A percentile compares a stretch with the other conserved stretches of the same genome.
phyloP scores from a whole-genome alignment of 495 filamentous ascomycete species.

The Podospora bellae-mahoneyi region DNA sequence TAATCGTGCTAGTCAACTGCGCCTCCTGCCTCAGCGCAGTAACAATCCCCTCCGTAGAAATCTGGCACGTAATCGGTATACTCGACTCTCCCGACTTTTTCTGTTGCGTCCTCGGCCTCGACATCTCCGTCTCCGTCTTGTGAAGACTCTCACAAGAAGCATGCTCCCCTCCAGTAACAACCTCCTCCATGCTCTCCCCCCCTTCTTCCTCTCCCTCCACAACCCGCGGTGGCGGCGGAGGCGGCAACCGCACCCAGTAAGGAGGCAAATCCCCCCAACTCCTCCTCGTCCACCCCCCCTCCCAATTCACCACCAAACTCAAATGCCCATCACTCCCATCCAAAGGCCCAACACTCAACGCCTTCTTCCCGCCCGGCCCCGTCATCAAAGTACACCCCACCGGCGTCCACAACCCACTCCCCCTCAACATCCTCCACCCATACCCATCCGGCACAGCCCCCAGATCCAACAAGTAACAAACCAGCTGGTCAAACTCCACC shows the following conservation, averaged over 20 bases:
- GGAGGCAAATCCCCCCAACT: constrained; percentile 54
- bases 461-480: constrained; percentile 60
- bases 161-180: not conserved
- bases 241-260: constrained; percentile 56
- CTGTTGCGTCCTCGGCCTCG: constrained; percentile 26
- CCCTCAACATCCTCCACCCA: constrained; percentile 56
- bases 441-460: constrained; percentile 58
- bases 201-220: not conserved
- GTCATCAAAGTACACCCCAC: constrained; percentile 56
- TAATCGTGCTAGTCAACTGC: constrained; percentile 24
- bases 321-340: constrained; percentile 63
- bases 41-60: constrained; percentile 41
- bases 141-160: constrained; percentile 16
- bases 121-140: constrained; percentile 40
- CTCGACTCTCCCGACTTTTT: constrained; percentile 3
- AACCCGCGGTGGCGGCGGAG: constrained; percentile 23
- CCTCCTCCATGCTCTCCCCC: not conserved
- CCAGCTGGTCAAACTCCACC: constrained; percentile 57
- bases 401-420: constrained; percentile 61
- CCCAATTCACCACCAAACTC: constrained; percentile 55
- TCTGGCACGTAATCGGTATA: constrained; percentile 43
- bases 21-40: constrained; percentile 38
- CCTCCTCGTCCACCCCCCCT: constrained; percentile 54
- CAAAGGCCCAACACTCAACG: constrained; percentile 53
- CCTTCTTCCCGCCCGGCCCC: constrained; percentile 51